phyloP scores from a whole-genome alignment of 192 early-diverging fungal genomes.

The Neocallimastix lanati region DNA sequence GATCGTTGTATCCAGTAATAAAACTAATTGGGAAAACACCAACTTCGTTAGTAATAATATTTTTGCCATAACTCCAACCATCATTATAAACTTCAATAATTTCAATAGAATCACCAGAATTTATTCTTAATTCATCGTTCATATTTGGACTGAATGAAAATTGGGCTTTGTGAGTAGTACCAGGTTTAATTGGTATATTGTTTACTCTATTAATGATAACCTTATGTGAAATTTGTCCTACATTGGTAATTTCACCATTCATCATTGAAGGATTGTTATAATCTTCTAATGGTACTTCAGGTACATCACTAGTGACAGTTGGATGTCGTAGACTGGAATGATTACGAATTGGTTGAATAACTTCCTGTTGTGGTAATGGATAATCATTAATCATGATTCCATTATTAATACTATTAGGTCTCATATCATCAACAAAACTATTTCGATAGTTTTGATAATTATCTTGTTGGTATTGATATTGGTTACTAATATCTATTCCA shows the following conservation, averaged over 20 bases:
- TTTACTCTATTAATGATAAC: background rate
- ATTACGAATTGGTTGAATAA: background rate
- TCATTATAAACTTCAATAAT: conserved; percentile 14
- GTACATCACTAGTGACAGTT: background rate
- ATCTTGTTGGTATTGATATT: no score
- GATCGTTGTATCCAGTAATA: background rate
- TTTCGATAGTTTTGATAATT: no score
- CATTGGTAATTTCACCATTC: background rate
- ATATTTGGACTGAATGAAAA: conserved; percentile 5
- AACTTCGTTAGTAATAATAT: background rate
- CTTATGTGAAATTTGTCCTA: background rate
- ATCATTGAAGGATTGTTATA: background rate
- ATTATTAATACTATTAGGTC: no score
- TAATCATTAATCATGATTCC: no score
- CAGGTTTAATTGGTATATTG: background rate
- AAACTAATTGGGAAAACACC: background rate
- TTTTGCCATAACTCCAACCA: conserved; percentile 9
- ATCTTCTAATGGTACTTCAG: background rate
- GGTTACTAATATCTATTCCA: no score
- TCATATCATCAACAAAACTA: no score
- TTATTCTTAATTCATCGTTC: conserved; percentile 11
- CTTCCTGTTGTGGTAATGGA: background rate
- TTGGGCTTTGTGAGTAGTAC: background rate
- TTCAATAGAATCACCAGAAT: conserved; percentile 10
- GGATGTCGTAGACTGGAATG: background rate